phyloP scores from a whole-genome alignment of 371 early-diverging fungal genomes.

The Mucor mucedo region DNA sequence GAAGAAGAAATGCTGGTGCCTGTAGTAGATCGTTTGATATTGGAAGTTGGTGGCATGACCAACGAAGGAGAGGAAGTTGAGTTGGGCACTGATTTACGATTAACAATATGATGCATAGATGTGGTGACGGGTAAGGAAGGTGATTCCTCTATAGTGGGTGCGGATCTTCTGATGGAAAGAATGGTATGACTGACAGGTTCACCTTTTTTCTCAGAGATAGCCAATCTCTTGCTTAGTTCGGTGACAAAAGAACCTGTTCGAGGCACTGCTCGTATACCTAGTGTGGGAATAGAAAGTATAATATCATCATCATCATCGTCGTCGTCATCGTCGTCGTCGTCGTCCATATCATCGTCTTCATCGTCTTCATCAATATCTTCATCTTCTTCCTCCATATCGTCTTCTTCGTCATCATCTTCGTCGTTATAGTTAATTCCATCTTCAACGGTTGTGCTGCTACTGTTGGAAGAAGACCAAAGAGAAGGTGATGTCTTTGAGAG shows the following conservation, averaged over 20 bases:
- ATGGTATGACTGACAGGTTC: slow-evolving; percentile 24
- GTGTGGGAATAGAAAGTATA: neutral
- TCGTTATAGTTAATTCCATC: neutral
- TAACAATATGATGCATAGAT: neutral
- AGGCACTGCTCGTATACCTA: slow-evolving; percentile 18
- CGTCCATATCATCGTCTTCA: slow-evolving; percentile 1
- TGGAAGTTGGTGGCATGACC: slow-evolving; percentile 7
- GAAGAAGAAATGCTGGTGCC: slow-evolving; percentile 30
- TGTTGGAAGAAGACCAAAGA: slow-evolving; percentile 13
- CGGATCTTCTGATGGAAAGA: slow-evolving; percentile 7
- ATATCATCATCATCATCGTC: neutral
- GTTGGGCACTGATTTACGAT: slow-evolving; percentile 20
- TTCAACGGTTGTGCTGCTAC: slow-evolving; percentile 13
- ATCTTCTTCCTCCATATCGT: neutral
- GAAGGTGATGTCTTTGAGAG: slow-evolving; percentile 16
- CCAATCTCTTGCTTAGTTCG: slow-evolving; percentile 40
- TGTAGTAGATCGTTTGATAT: slow-evolving; percentile 28
- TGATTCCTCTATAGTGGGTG: neutral
- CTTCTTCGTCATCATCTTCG: neutral
- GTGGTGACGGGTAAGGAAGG: neutral
- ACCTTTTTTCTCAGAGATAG: slow-evolving; percentile 29
- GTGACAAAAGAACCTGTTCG: slow-evolving; percentile 39
- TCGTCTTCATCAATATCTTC: neutral
- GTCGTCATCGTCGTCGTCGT: neutral
- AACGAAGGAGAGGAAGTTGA: slow-evolving; percentile 21